Base-by-base conservation (phyloP, 2,329 filamentous ascomycete genomes). In the Botryosphaeria dothidea region DNA sequence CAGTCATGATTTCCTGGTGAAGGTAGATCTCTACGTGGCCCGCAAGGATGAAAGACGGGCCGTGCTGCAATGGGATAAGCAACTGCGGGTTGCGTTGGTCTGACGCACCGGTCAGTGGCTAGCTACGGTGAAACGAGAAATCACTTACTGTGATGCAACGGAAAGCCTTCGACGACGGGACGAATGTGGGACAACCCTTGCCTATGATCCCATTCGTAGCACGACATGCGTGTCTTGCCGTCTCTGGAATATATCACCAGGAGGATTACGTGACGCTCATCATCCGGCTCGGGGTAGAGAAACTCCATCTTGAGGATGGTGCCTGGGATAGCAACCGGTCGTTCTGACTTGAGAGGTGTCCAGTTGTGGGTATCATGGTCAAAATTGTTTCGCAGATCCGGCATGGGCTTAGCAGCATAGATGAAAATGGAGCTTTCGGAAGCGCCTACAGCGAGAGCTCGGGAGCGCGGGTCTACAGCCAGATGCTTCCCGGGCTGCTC, bases 271-370 rank as follows among this genome's bases (percentile, higher is more conserved):
- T 89, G 88, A 62, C 88, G 82, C 9, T 87, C 83, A 66, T 93
- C 88, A 62, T 87, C 84, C 0, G 84, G 78, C 9, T 84, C 83
- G 7, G 93, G 91, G 66, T 90, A 87, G 2, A 99, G 82, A 68
- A 98, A 99, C 23, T 93, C 90, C 83, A 97, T 89, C 70, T 92
- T 91, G 70, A 94, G 83, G 64, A 98, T 92, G n/a, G 89, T 83
- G 0, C 92, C 93, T 7, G 88, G 85, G 7, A 92, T 81, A 9
- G 71, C 64, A 29, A 78, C 66, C 2, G 72, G 70, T 43, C 78
- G 71, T 77, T 86, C 84, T 67, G 82, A 78, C 60, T 82, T 82
- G 65, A 96, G 84, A 1, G 90, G 90, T 9, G 70, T 82, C 76
- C 65, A 91, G 75, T 67, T 78, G 72, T n/a, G 79, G 43, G 67